Percentiles rank a stretch among this genome's conserved stretches.
Conservation (phyloP, 2,329 filamentous ascomycete species). For the Aspergillus alliaceus region DNA sequence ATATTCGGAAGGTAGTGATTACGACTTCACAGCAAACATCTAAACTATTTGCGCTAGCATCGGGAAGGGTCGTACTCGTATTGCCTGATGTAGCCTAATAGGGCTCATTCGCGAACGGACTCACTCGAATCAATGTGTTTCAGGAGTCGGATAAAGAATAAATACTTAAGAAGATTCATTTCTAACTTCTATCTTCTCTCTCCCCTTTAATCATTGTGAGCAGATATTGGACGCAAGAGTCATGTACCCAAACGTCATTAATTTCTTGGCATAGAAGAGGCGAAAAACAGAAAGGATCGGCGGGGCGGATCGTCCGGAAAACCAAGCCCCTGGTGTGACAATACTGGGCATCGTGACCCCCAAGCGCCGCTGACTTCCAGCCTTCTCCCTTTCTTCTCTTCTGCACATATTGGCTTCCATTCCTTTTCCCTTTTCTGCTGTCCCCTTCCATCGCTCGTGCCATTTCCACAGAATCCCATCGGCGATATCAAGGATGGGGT, state of each 20-base stretch:
- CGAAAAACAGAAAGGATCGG: conserved; percentile 20
- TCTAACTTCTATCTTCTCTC: too few relatives aligned
- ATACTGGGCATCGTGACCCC: background rate
- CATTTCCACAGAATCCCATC: conserved; percentile 1
- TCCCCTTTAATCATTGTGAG: too few relatives aligned
- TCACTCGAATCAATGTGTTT: too few relatives aligned
- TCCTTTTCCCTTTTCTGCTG: conserved; percentile 12
- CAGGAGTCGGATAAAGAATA: too few relatives aligned
- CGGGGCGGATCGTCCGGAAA: conserved; percentile 25
- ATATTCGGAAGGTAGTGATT: background rate
- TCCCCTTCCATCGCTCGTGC: conserved; percentile 6
- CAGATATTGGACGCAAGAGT: background rate
- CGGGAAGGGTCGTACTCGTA: background rate
- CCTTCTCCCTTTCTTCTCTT: conserved; percentile 13
- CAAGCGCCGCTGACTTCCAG: conserved; percentile 13
- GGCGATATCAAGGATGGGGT: conserved; percentile 34
- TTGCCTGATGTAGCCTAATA: background rate
- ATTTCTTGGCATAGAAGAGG: conserved; percentile 1
- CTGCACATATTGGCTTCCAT: conserved; percentile 12
- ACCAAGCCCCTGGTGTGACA: conserved; percentile 15
- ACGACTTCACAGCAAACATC: background rate
- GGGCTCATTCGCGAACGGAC: too few relatives aligned
- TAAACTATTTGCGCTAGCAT: background rate
- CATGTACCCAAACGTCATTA: background rate
- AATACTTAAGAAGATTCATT: too few relatives aligned